Percentiles rank a stretch among this genome's conserved stretches.
Conservation (phyloP, 1,284 basidiomycete species). For the Ustilago curta region DNA sequence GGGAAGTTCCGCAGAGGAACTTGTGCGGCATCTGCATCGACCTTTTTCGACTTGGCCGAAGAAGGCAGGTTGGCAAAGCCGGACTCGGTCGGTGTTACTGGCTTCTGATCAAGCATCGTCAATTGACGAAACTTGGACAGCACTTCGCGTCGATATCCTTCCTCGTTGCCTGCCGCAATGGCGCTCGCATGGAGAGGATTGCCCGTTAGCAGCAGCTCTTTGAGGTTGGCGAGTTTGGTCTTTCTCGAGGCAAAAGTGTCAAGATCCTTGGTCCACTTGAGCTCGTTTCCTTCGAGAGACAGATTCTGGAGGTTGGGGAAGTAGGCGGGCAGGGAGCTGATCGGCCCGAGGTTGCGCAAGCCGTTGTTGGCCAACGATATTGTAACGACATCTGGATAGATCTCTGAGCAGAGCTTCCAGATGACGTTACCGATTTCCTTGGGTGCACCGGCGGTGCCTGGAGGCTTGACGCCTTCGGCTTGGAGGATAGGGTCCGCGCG, state of each 20-base stretch:
- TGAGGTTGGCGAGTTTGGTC: conserved; percentile 51
- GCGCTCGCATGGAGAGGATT: conserved; percentile 82
- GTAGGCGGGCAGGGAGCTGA: conserved; percentile 53
- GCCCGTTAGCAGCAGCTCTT: conserved; percentile 81
- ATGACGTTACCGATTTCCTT: conserved; percentile 80
- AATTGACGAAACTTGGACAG: conserved; percentile 55
- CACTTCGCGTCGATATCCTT: conserved; percentile 62
- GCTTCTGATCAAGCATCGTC: conserved; percentile 75
- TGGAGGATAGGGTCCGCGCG: conserved; percentile 79
- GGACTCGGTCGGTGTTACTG: conserved; percentile 75
- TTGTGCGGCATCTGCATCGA: conserved; percentile 57
- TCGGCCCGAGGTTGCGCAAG: conserved; percentile 49
- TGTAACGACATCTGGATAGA: conserved; percentile 76
- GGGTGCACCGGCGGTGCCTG: conserved; percentile 76
- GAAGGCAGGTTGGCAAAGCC: conserved; percentile 80
- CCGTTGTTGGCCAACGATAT: conserved; percentile 59
- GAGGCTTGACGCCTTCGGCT: conserved; percentile 76
- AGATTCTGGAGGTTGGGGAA: conserved; percentile 77
- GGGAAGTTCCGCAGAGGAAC: conserved; percentile 74
- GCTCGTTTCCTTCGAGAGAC: conserved; percentile 75
- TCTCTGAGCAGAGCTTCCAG: conserved; percentile 83
- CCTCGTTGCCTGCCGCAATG: conserved; percentile 77
- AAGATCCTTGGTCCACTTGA: conserved; percentile 67
- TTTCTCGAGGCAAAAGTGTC: conserved; percentile 44
- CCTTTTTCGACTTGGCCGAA: conserved; percentile 64